Percentiles rank a stretch among this genome's conserved stretches.
Evolutionary conservation across 2,329 filamentous ascomycete species (phyloP).

Genomic region (Cephalotrichum gorgonifer): DNA sequence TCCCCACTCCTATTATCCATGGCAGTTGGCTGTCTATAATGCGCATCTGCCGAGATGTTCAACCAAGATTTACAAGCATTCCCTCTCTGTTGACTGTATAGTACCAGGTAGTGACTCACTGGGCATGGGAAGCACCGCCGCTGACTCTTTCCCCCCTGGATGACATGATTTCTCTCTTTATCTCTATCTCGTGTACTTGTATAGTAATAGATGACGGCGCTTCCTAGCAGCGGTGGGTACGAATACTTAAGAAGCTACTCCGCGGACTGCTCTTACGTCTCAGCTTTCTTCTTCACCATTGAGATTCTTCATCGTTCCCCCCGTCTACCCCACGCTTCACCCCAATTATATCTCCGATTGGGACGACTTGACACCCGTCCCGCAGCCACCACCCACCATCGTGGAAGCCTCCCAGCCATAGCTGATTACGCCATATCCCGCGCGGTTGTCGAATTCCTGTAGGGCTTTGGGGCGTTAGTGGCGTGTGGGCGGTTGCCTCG

Average conservation of each 20-base stretch:
- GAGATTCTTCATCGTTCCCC: background rate
- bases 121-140: background rate
- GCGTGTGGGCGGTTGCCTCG: background rate
- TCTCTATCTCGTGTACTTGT: too few relatives aligned
- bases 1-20: too few relatives aligned
- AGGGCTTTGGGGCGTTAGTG: background rate
- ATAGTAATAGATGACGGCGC: too few relatives aligned
- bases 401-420: background rate
- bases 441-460: background rate
- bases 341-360: background rate
- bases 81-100: background rate
- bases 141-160: background rate
- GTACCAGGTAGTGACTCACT: background rate
- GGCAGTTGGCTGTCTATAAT: too few relatives aligned
- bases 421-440: constrained; percentile 1
- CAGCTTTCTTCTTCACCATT: background rate
- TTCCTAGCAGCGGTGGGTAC: too few relatives aligned
- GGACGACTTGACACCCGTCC: background rate
- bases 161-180: background rate
- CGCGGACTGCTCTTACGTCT: too few relatives aligned
- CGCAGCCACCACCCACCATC: background rate
- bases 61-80: background rate
- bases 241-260: too few relatives aligned
- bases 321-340: background rate
- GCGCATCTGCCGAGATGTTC: too few relatives aligned